Percentiles rank a stretch among this genome's conserved stretches.
phyloP scores from a whole-genome alignment of 139 green algal species.

The Volvox reticuliferus region DNA sequence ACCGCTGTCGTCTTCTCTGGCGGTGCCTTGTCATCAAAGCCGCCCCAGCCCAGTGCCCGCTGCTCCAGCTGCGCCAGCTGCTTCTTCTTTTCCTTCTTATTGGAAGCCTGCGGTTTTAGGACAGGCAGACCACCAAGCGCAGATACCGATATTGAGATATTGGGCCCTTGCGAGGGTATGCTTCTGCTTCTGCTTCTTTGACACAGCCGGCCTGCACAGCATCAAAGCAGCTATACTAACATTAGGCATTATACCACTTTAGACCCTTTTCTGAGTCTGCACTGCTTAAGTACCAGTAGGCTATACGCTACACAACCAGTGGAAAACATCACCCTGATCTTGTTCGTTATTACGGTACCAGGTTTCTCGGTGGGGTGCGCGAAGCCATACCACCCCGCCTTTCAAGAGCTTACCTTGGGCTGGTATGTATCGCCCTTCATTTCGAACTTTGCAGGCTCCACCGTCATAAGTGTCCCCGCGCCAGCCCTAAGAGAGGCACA shows the following conservation, averaged over 20 bases:
- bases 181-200: too few relatives aligned
- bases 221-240: too few relatives aligned
- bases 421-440: slow-evolving; percentile 83
- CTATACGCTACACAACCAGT: too few relatives aligned
- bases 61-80: slow-evolving; percentile 73
- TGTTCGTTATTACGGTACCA: too few relatives aligned
- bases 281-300: too few relatives aligned
- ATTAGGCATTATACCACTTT: too few relatives aligned
- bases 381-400: not conserved
- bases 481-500: not conserved
- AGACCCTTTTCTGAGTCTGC: too few relatives aligned
- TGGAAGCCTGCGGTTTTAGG: not conserved
- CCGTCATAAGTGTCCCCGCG: slow-evolving; percentile 42
- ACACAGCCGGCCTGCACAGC: too few relatives aligned
- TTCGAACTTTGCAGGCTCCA: slow-evolving; percentile 82
- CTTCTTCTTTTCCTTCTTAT: slow-evolving; percentile 61
- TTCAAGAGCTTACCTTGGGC: slow-evolving; percentile 51
- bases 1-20: slow-evolving; percentile 88
- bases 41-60: slow-evolving; percentile 84
- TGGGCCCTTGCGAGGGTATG: too few relatives aligned
- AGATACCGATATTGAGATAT: too few relatives aligned
- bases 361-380: not conserved
- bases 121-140: too few relatives aligned
- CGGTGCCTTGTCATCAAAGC: slow-evolving; percentile 92
- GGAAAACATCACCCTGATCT: too few relatives aligned